Percentiles rank a stretch among this genome's conserved stretches.
Evolutionary conservation across 2,329 filamentous ascomycete species (phyloP).

Genomic region (Penicillium sp.): DNA sequence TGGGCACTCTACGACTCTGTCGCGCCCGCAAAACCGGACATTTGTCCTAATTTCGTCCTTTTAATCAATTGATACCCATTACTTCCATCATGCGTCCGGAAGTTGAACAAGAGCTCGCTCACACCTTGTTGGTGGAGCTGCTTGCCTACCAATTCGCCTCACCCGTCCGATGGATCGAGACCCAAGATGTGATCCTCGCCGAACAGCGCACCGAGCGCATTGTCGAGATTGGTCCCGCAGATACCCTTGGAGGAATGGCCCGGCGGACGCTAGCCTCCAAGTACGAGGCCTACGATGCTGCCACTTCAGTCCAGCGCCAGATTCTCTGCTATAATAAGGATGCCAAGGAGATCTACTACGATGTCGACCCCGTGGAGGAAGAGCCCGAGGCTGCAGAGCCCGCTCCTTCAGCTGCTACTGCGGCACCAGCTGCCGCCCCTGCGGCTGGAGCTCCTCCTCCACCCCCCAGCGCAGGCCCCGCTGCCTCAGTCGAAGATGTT

Average conservation of each 20-base stretch:
- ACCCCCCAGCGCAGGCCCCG: constrained; percentile 74
- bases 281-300: constrained; percentile 97
- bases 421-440: constrained; percentile 46
- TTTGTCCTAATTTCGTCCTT: constrained; percentile 18
- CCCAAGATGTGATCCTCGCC: constrained; percentile 97
- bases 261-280: constrained; percentile 93
- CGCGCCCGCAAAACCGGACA: constrained; percentile 17
- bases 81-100: constrained; percentile 81
- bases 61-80: constrained; percentile 23
- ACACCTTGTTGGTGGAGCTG: constrained; percentile 97
- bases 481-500: constrained; percentile 78
- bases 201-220: constrained; percentile 96
- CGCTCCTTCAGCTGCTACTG: constrained; percentile 37
- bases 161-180: constrained; percentile 99
- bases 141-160: constrained; percentile 99
- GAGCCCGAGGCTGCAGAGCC: constrained; percentile 63
- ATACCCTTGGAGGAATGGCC: constrained; percentile 96
- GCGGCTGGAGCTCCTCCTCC: constrained; percentile 57
- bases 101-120: constrained; percentile 97
- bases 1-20: constrained; percentile 15
- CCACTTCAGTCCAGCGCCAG: constrained; percentile 91
- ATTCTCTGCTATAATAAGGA: constrained; percentile 99
- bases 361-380: constrained; percentile 91
- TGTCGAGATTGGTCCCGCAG: constrained; percentile 93
- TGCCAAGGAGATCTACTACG: constrained; percentile 98